phyloP scores from a whole-genome alignment of 2,329 filamentous ascomycete genomes.

The Geosmithia flava region DNA sequence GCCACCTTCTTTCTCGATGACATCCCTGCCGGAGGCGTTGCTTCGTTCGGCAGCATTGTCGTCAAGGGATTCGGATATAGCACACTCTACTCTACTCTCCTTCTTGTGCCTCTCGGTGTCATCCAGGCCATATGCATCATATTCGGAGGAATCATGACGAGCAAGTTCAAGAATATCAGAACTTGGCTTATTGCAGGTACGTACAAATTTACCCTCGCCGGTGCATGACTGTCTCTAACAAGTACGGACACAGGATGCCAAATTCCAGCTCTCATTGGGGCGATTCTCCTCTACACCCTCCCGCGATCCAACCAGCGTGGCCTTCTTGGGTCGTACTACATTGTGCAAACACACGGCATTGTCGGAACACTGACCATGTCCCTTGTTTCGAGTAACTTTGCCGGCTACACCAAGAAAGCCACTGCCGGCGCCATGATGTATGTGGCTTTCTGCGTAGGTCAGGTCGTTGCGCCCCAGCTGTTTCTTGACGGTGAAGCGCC shows the following conservation, averaged over 20 bases:
- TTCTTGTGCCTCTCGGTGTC: constrained; percentile 15
- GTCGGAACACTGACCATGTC: constrained; percentile 5
- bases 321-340: constrained; percentile 9
- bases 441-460: constrained; percentile 25
- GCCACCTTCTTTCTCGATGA: constrained; percentile 26
- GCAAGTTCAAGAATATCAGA: constrained; percentile 9
- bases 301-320: constrained; percentile 3
- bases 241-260: too few species aligned
- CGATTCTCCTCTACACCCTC: constrained; percentile 8
- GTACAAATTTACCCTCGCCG: constrained; percentile 6
- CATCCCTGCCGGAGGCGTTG: constrained; percentile 24
- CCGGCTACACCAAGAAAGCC: constrained; percentile 38
- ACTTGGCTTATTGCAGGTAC: constrained; percentile 2
- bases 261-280: constrained; percentile 2
- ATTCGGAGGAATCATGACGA: constrained; percentile 10
- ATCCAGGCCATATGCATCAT: constrained; percentile 14
- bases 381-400: constrained; percentile 17
- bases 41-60: constrained; percentile 30
- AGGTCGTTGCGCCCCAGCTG: neutral
- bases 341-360: constrained; percentile 9
- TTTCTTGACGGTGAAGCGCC: neutral
- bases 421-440: constrained; percentile 33
- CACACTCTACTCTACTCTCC: constrained; percentile 26
- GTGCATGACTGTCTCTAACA: too few species aligned
- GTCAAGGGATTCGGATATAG: constrained; percentile 30